Conservation (phyloP, 129 eudicot species). For the Centaurea solstitialis region DNA sequence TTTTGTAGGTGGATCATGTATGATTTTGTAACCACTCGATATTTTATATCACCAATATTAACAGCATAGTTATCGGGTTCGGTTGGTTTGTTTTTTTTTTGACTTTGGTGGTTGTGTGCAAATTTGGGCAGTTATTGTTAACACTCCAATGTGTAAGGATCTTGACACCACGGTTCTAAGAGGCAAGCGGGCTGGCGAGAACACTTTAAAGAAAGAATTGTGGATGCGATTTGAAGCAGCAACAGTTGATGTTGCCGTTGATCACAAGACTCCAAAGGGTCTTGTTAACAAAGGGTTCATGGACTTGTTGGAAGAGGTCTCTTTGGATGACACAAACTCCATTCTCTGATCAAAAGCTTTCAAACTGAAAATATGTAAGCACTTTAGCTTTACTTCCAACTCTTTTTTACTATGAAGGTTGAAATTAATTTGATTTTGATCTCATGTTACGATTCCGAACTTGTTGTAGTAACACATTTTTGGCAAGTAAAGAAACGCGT, state of each 20-base stretch:
- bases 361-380: slow-evolving; percentile 14
- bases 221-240: slow-evolving; percentile 95
- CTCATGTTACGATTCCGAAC: neutral
- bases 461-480: neutral
- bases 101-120: slow-evolving; percentile 15
- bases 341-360: slow-evolving; percentile 11
- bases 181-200: slow-evolving; percentile 90
- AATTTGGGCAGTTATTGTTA: slow-evolving; percentile 33
- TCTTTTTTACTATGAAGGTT: slow-evolving; percentile 19
- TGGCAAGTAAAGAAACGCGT: neutral
- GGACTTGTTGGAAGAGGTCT: slow-evolving; percentile 74
- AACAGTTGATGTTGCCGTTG: slow-evolving; percentile 33
- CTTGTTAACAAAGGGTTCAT: slow-evolving; percentile 60
- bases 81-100: slow-evolving; percentile 1
- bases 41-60: no score
- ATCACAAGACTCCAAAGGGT: slow-evolving; percentile 13
- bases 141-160: slow-evolving; percentile 76
- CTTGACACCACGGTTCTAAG: slow-evolving; percentile 39
- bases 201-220: slow-evolving; percentile 89
- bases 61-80: neutral
- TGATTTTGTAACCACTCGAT: no score
- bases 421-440: slow-evolving; percentile 16
- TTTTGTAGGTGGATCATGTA: no score
- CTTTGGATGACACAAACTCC: slow-evolving; percentile 34
- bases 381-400: slow-evolving; percentile 9